A percentile compares a stretch with the other conserved stretches of the same genome.
Conservation (phyloP, 2,329 filamentous ascomycete species). For the Colletotrichum chrysophilum region DNA sequence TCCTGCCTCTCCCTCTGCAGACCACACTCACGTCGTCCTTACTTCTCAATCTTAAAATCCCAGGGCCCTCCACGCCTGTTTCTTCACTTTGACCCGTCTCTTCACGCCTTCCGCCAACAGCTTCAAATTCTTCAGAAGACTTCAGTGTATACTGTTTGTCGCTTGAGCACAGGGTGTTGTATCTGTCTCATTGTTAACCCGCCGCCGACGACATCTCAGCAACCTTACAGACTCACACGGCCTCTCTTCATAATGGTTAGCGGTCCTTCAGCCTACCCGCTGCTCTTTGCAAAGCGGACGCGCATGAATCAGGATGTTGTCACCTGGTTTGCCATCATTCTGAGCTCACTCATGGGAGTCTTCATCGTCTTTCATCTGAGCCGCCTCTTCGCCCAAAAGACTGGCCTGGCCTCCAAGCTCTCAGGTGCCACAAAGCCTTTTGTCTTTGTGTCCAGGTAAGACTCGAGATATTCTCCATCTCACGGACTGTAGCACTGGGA, state of each 20-base stretch:
- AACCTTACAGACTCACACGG: neutral
- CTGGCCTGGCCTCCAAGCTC: neutral
- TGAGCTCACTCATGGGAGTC: neutral
- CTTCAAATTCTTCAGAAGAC: neutral
- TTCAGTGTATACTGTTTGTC: neutral
- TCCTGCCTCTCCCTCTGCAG: neutral
- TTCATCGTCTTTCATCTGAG: slow-evolving; percentile 16
- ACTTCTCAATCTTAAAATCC: neutral
- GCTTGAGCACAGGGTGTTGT: neutral
- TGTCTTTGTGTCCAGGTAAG: slow-evolving; percentile 13
- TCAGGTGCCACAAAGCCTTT: slow-evolving; percentile 6
- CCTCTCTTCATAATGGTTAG: neutral
- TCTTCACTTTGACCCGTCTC: neutral
- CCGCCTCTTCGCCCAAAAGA: slow-evolving; percentile 10
- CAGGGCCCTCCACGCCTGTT: neutral
- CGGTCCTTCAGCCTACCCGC: neutral
- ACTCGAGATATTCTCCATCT: neutral
- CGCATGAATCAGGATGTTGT: slow-evolving; percentile 30
- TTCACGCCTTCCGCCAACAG: neutral
- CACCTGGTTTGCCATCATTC: slow-evolving; percentile 24
- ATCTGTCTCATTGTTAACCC: neutral
- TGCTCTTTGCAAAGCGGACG: slow-evolving; percentile 17
- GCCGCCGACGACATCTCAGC: neutral
- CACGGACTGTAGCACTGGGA: neutral
- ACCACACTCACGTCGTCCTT: neutral